Base-by-base conservation (phyloP, 768 basidiomycete genomes). In the Hygrocybe punicea region DNA sequence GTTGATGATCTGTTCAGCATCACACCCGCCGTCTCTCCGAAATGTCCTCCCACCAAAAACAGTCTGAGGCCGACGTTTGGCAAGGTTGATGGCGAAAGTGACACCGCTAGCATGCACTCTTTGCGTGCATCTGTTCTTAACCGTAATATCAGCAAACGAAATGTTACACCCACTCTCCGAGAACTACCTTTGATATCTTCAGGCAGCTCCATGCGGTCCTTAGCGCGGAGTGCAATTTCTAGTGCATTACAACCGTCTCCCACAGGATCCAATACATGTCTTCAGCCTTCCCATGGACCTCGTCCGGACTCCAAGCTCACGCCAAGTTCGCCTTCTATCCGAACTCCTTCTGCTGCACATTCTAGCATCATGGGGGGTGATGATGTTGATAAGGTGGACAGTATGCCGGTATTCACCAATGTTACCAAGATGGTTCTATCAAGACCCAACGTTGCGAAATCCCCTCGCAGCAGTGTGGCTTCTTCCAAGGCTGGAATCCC, bases 241-340 rank as follows among this genome's bases (percentile, higher is more conserved):
- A 36, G 39, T 36, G 17, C 51, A 45, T 52, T 6, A 25, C 51
- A 45, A 51, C 37, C 29, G 3, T 39, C 0, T 45, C 23, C 21
- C 35, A 51, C 37, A 47, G 29, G 6, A 19, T 24, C 46, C 29
- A 36, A 9, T 3, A 5, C 14, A 8, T 16, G 29, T 19, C 9
- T 19, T 21, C 51, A 34, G 40, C 19, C 53, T 11, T 39, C 53
- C 17, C 23, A 19, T 21, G 53, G 53, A 37, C 73, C 76, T 33
- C 69, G 84, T 16, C 88, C 88, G 2, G 89, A 91, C 61, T 89
- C 87, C 5, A 89, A 90, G 64, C 75, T 89, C 8, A 86, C 85
- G 2, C 86, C 86, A 17, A 76, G 65, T 35, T 53, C 69, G 21
- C 55, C 66, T 10, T 60, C 63, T 4, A 54, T 64, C 16, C 57